Evolutionary conservation across 1,284 basidiomycete species (phyloP), one percentile per base, ranked within the genome.

Genomic region (Puccinia polysora): DNA sequence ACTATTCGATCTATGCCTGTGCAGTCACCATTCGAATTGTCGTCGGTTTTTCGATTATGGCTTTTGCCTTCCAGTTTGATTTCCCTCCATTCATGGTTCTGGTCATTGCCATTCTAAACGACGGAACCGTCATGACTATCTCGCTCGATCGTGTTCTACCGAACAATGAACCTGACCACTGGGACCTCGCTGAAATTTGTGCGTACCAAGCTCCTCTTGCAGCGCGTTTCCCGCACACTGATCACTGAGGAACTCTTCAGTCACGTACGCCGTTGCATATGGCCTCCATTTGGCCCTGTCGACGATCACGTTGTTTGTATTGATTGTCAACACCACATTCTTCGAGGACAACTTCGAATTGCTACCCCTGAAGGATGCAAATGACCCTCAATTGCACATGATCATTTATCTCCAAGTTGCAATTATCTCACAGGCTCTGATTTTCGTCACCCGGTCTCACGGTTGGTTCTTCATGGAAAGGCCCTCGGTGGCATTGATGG

Each of bases 111-210:
- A 85, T 65, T 32, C 38, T 63, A 25, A 62, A 73, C 47, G 59
- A 65, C 30, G 71, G 71, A 28, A 65, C 71, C 28, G 95, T 97
- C 85, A 97, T 97, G 93, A 97, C 94, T 15, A 85, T 97, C 76
- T 96, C 92, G 36, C 89, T 97, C 74, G 94, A 97, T 82, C 91
- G 94, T 82, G 94, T 97, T 75, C 83, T 97, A 78, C 94, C 94
- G 56, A 93, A 90, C 64, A 89, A 84, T 82, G 88, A 89, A 71
- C 80, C 80, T 68, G 93, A 97, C 82, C 88, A 89, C 78, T 97
- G 94, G 94, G 92, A 97, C 81, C 83, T 97, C 77, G 86, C 89
- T 38, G 94, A 97, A 84, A 97, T 97, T 79, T 97, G 65, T 68
- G 30, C 43, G 65, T 40, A 52, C 28, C 50, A 12, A 53, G 8